These are phyloP conservation scores for Aspergillus sp. DNA, from an alignment of 2,329 filamentous ascomycete genomes.

Conservation along the genomic window DNA sequence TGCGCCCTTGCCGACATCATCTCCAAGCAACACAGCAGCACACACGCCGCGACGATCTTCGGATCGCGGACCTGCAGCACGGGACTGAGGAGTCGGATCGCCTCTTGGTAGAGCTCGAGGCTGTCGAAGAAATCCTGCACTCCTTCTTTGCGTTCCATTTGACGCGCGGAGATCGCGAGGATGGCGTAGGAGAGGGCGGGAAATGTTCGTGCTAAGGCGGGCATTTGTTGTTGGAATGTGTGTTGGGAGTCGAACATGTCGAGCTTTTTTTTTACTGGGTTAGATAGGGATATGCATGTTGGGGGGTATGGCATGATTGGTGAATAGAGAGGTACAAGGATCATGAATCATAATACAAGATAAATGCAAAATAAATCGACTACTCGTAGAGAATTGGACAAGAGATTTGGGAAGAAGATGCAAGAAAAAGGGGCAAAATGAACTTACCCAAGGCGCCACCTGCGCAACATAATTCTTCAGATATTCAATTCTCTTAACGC, in stretches of 20 bases:
- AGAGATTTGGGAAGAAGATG: not conserved
- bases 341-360: no score
- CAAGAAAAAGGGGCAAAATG: no score
- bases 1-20: constrained; percentile 52
- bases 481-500: constrained; percentile 38
- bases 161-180: constrained; percentile 54
- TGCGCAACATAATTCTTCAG: constrained; percentile 54
- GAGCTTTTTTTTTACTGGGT: constrained; percentile 36
- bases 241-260: constrained; percentile 58
- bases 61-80: constrained; percentile 50
- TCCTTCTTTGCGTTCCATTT: constrained; percentile 53
- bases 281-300: not conserved
- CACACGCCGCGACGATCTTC: constrained; percentile 53
- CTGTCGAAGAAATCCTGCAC: constrained; percentile 49
- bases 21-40: constrained; percentile 56
- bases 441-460: constrained; percentile 52
- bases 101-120: constrained; percentile 54
- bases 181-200: constrained; percentile 51
- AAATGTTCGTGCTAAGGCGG: constrained; percentile 49
- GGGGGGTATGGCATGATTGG: not conserved
- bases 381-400: no score
- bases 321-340: no score
- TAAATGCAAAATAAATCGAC: no score
- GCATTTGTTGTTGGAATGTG: constrained; percentile 54
- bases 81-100: constrained; percentile 50